These are phyloP conservation scores for Plectosphaerella cucumerina DNA, from an alignment of 2,329 filamentous ascomycete species.

Conservation along the genomic window DNA sequence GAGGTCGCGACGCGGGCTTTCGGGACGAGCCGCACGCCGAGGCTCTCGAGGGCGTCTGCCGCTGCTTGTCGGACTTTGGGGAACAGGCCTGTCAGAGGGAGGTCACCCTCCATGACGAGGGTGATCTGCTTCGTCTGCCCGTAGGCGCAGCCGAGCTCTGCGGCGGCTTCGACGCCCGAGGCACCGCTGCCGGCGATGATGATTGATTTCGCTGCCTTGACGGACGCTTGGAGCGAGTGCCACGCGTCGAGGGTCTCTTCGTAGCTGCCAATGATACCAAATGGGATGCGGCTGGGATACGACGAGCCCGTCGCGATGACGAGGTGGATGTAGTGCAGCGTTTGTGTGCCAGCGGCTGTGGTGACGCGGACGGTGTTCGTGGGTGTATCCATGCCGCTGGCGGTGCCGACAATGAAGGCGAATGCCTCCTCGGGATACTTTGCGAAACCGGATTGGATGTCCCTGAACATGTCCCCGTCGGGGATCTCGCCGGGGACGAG, in stretches of 20 bases:
- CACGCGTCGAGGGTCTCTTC: slow-evolving; percentile 35
- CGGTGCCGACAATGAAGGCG: slow-evolving; percentile 47
- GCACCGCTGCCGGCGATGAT: slow-evolving; percentile 32
- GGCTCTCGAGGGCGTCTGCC: slow-evolving; percentile 32
- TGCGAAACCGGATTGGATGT: slow-evolving; percentile 38
- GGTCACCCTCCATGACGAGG: slow-evolving; percentile 11
- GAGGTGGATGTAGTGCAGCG: slow-evolving; percentile 45
- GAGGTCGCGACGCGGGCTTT: slow-evolving; percentile 30
- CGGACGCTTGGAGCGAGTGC: slow-evolving; percentile 18
- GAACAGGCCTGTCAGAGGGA: slow-evolving; percentile 10
- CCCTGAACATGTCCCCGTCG: slow-evolving; percentile 35
- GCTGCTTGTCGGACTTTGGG: slow-evolving; percentile 31
- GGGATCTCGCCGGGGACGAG: slow-evolving; percentile 40
- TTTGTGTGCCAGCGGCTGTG: slow-evolving; percentile 26
- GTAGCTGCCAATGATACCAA: slow-evolving; percentile 42
- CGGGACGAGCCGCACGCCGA: slow-evolving; percentile 37
- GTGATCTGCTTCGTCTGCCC: slow-evolving; percentile 20
- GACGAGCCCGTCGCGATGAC: slow-evolving; percentile 53
- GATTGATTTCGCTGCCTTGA: slow-evolving; percentile 25
- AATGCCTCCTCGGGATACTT: slow-evolving; percentile 43
- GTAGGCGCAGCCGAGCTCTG: slow-evolving; percentile 29
- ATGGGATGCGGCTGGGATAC: slow-evolving; percentile 33
- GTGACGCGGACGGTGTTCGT: slow-evolving; percentile 37
- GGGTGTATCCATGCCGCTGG: slow-evolving; percentile 36
- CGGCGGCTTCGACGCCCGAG: slow-evolving; percentile 32